These are phyloP conservation scores for Alternaria triticimaculans DNA, from an alignment of 2,329 filamentous ascomycete species.

Conservation along the genomic window DNA sequence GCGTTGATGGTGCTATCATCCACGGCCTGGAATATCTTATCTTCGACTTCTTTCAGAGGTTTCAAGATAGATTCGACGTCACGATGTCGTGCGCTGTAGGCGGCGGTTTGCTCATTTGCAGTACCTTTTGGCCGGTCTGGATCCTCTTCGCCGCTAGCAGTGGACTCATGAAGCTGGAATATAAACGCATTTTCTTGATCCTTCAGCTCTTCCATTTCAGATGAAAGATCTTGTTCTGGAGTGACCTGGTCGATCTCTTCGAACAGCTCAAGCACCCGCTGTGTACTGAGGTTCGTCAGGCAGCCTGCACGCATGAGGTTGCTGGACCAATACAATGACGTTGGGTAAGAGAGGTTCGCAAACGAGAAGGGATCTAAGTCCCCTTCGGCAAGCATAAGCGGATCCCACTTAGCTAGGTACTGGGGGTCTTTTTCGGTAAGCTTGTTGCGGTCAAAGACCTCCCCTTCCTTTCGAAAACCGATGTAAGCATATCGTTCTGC, in stretches of 20 bases:
- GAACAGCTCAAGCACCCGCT: neutral
- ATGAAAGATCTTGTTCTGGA: neutral
- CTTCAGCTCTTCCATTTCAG: neutral
- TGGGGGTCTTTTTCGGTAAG: neutral
- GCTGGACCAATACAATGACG: neutral
- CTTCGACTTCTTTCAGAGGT: neutral
- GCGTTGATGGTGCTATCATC: neutral
- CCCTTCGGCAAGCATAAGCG: neutral
- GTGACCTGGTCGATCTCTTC: neutral
- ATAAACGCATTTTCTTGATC: neutral
- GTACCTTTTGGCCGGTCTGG: neutral
- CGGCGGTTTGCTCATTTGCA: neutral
- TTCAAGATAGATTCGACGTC: neutral
- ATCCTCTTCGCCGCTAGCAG: neutral
- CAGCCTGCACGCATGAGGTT: neutral
- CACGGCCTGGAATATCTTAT: neutral
- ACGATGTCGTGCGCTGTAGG: neutral
- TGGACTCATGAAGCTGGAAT: neutral
- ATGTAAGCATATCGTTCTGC: neutral
- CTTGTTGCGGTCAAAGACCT: neutral
- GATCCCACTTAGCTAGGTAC: neutral
- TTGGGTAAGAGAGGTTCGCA: neutral
- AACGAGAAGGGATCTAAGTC: neutral
- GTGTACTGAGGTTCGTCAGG: neutral
- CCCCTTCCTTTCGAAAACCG: neutral